Percentiles rank a stretch among this genome's conserved stretches.
These are phyloP conservation scores for Cyclotella baltica DNA, from an alignment of 108 stramenopile genomes.

Conservation along the genomic window DNA sequence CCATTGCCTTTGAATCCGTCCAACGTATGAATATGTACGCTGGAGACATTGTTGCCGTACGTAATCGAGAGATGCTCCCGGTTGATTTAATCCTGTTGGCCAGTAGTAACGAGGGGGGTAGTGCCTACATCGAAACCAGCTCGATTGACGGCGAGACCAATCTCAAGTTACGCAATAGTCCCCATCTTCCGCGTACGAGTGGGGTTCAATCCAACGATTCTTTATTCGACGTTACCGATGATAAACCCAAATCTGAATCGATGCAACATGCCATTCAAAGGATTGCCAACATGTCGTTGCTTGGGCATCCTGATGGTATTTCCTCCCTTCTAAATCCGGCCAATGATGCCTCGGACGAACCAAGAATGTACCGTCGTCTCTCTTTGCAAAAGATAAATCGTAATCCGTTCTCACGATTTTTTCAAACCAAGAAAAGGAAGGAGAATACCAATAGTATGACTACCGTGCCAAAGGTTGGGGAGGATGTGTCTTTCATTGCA, in stretches of 20 bases:
- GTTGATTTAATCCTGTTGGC: slow-evolving; percentile 94
- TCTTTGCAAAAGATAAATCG: background rate
- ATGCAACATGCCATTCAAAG: slow-evolving; percentile 73
- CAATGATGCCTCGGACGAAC: slow-evolving; percentile 51
- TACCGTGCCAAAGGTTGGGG: slow-evolving; percentile 21
- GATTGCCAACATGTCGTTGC: slow-evolving; percentile 69
- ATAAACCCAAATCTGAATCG: slow-evolving; percentile 56
- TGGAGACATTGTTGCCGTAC: slow-evolving; percentile 91
- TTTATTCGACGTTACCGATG: slow-evolving; percentile 16
- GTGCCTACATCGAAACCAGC: slow-evolving; percentile 94
- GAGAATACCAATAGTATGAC: background rate
- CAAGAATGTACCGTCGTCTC: slow-evolving; percentile 12
- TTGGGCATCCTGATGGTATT: slow-evolving; percentile 70
- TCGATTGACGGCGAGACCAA: slow-evolving; percentile 99
- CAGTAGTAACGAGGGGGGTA: slow-evolving; percentile 80
- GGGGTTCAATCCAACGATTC: slow-evolving; percentile 8
- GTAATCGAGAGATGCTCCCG: slow-evolving; percentile 93
- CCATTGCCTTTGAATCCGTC: slow-evolving; percentile 74
- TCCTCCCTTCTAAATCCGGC: slow-evolving; percentile 63
- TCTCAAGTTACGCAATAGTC: slow-evolving; percentile 87
- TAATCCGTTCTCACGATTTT: slow-evolving; percentile 8
- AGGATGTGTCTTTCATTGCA: slow-evolving; percentile 51
- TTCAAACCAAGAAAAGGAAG: slow-evolving; percentile 18
- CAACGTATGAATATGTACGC: slow-evolving; percentile 81
- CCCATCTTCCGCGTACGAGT: slow-evolving; percentile 61